Conservation (phyloP, 345 rosid genomes). For the Salix arbutifolia region DNA sequence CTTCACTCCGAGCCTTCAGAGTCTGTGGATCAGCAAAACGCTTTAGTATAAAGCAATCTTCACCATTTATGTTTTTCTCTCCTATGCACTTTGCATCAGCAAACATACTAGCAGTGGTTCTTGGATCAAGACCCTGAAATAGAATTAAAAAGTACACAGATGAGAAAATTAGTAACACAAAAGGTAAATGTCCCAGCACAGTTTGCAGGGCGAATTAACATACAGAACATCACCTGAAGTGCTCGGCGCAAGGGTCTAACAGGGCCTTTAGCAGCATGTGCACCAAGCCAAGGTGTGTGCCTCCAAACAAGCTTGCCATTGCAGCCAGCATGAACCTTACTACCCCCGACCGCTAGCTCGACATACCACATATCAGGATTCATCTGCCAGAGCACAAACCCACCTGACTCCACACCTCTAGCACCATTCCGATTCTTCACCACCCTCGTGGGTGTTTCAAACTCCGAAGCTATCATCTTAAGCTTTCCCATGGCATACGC, state of each 20-base stretch:
- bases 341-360: constrained; percentile 80
- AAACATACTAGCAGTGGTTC: constrained; percentile 71
- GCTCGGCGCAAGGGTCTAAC: constrained; percentile 87
- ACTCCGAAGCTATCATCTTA: constrained; percentile 70
- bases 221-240: constrained; percentile 54
- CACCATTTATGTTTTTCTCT: constrained; percentile 70
- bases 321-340: constrained; percentile 87
- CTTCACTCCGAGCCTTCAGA: constrained; percentile 75
- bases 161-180: background rate
- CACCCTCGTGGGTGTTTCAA: constrained; percentile 64
- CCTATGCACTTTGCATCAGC: constrained; percentile 83
- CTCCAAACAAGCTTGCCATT: constrained; percentile 91
- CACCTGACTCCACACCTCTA: constrained; percentile 61
- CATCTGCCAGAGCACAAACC: constrained; percentile 97
- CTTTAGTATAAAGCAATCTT: constrained; percentile 88
- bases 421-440: constrained; percentile 61
- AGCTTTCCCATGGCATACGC: constrained; percentile 91
- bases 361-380: constrained; percentile 96
- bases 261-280: constrained; percentile 85
- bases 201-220: background rate
- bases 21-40: constrained; percentile 70
- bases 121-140: constrained; percentile 88
- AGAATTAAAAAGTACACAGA: background rate
- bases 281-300: constrained; percentile 93
- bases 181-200: background rate